phyloP scores from a whole-genome alignment of 495 filamentous ascomycete species.

The Beverwykella pulmonaria region DNA sequence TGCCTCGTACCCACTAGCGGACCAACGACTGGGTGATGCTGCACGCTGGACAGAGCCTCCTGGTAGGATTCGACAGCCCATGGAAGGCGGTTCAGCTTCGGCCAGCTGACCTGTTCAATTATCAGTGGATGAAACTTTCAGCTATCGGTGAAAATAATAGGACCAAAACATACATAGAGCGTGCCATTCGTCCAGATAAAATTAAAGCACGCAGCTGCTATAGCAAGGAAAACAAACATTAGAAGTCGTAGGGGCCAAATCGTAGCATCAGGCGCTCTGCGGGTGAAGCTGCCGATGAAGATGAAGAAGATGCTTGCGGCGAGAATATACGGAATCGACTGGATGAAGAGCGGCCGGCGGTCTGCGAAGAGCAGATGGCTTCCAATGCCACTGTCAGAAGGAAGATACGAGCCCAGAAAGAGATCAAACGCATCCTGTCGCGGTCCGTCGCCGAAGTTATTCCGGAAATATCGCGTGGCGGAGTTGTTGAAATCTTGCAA shows the following conservation, averaged over 20 bases:
- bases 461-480: conserved; percentile 77
- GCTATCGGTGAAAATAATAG: neutral
- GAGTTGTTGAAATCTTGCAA: conserved; percentile 83
- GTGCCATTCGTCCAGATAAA: conserved; percentile 84
- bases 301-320: conserved; percentile 86
- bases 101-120: conserved; percentile 84
- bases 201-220: conserved; percentile 67
- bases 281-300: conserved; percentile 74
- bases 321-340: conserved; percentile 85
- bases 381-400: conserved; percentile 64
- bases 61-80: conserved; percentile 86
- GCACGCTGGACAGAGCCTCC: conserved; percentile 76
- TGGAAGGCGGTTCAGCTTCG: conserved; percentile 83
- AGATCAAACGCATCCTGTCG: conserved; percentile 94
- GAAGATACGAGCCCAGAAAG: conserved; percentile 83
- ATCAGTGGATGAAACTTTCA: neutral
- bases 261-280: conserved; percentile 64
- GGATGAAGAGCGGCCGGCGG: conserved; percentile 80
- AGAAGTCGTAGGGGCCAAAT: conserved; percentile 80
- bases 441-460: conserved; percentile 92
- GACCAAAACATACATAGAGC: conserved; percentile 73
- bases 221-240: conserved; percentile 69
- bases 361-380: conserved; percentile 76
- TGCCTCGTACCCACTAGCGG: conserved; percentile 65
- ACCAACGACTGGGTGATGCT: conserved; percentile 76